Evolutionary conservation across 2,329 filamentous ascomycete species (phyloP).

Genomic region (Myriosclerotinia duriaeana): DNA sequence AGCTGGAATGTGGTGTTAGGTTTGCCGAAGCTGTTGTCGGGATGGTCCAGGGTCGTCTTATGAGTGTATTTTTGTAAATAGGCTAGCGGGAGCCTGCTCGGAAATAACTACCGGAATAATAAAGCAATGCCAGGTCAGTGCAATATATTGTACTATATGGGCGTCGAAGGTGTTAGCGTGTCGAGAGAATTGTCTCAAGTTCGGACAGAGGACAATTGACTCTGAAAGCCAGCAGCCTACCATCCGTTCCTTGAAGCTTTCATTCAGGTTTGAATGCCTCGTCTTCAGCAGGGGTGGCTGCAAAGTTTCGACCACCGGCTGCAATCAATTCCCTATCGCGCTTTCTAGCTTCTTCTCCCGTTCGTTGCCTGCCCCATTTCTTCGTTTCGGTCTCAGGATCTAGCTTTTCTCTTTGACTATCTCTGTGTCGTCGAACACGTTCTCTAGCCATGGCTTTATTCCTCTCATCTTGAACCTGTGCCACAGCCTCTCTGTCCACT

Average conservation of each 20-base stretch:
- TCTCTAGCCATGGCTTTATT: slow-evolving; percentile 18
- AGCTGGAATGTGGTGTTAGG: not conserved
- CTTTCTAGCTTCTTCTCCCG: not conserved
- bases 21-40: not conserved
- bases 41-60: not conserved
- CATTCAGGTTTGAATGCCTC: not conserved
- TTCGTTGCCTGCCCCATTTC: not conserved
- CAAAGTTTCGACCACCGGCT: not conserved
- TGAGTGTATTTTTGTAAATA: not conserved
- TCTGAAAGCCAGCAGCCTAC: not conserved
- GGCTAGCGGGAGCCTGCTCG: not conserved
- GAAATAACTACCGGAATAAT: not conserved
- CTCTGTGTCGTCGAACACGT: slow-evolving; percentile 16
- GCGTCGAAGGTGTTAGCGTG: no score
- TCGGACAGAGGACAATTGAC: not conserved
- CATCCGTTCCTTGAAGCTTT: not conserved
- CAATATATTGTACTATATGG: not conserved
- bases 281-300: not conserved
- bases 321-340: slow-evolving; percentile 6
- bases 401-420: slow-evolving; percentile 11
- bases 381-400: not conserved
- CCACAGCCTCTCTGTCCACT: not conserved
- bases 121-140: not conserved
- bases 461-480: slow-evolving; percentile 17
- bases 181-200: not conserved